phyloP scores from a whole-genome alignment of 179 eudicot species.

The Silene coronaria region DNA sequence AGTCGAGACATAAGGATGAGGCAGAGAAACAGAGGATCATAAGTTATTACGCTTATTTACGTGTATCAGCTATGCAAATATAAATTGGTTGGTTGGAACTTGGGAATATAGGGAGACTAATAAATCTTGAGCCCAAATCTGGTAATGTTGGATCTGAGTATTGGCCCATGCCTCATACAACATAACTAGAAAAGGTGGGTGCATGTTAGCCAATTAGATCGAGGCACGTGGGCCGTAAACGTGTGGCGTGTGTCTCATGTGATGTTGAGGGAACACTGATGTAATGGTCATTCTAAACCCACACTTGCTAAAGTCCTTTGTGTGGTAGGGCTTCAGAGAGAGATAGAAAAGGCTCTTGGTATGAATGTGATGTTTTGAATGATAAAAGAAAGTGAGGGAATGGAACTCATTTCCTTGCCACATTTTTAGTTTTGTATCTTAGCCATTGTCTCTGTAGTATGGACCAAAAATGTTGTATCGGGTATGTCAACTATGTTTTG shows the following conservation, averaged over 20 bases:
- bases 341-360: slow-evolving; percentile 17
- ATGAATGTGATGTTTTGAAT: slow-evolving; percentile 8
- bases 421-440: slow-evolving; percentile 5
- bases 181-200: slow-evolving; percentile 3
- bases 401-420: slow-evolving; percentile 2
- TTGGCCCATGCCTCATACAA: slow-evolving; percentile 15
- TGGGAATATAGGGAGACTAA: neutral
- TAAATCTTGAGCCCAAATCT: slow-evolving; percentile 21
- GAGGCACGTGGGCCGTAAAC: slow-evolving; percentile 18
- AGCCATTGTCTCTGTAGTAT: neutral
- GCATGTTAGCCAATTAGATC: slow-evolving; percentile 15
- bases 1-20: too few species aligned
- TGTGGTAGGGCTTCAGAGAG: slow-evolving; percentile 16
- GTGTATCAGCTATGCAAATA: too few species aligned
- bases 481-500: neutral
- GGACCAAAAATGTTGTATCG: neutral
- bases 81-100: too few species aligned
- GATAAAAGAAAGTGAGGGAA: neutral
- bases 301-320: slow-evolving; percentile 22
- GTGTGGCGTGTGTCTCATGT: slow-evolving; percentile 16
- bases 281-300: slow-evolving; percentile 29
- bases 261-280: slow-evolving; percentile 13
- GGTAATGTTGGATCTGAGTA: slow-evolving; percentile 23
- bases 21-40: too few species aligned
- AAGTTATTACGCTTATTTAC: too few species aligned